phyloP scores from a whole-genome alignment of 257 asterid species.

The Ilex asprella region DNA sequence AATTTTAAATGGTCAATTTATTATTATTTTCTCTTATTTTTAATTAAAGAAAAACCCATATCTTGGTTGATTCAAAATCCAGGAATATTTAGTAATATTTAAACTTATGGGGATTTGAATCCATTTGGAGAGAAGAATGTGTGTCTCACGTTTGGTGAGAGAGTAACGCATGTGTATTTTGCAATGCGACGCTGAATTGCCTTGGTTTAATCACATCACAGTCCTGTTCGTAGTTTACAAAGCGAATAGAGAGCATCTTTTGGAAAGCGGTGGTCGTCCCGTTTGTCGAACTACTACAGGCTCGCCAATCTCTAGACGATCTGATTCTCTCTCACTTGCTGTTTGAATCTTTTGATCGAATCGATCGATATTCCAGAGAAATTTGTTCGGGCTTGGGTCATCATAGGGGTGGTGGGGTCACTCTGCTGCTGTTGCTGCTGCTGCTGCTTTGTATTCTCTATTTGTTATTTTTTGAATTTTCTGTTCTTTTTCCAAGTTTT shows the following conservation, averaged over 20 bases:
- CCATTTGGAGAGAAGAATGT: no score
- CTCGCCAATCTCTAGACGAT: constrained; percentile 67
- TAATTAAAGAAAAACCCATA: no score
- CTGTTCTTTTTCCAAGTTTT: constrained; percentile 37
- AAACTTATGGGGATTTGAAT: no score
- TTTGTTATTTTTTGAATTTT: constrained; percentile 8
- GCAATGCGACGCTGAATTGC: not conserved
- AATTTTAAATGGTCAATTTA: no score
- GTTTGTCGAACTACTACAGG: constrained; percentile 50
- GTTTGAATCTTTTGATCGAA: constrained; percentile 55
- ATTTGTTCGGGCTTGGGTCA: constrained; percentile 15
- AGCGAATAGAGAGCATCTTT: constrained; percentile 53
- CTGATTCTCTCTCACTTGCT: constrained; percentile 29
- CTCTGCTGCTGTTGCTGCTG: not conserved
- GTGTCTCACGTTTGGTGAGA: not conserved
- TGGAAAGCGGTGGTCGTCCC: constrained; percentile 74
- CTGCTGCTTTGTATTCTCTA: not conserved
- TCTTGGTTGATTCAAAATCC: no score
- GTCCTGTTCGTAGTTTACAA: constrained; percentile 11
- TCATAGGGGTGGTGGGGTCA: constrained; percentile 17
- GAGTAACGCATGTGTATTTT: no score
- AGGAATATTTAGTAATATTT: no score
- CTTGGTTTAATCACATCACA: constrained; percentile 15
- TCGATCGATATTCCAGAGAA: constrained; percentile 46
- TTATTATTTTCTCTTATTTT: no score